Evolutionary conservation across 805 yeast species (phyloP).

Genomic region (Kodamaea laetipori): DNA sequence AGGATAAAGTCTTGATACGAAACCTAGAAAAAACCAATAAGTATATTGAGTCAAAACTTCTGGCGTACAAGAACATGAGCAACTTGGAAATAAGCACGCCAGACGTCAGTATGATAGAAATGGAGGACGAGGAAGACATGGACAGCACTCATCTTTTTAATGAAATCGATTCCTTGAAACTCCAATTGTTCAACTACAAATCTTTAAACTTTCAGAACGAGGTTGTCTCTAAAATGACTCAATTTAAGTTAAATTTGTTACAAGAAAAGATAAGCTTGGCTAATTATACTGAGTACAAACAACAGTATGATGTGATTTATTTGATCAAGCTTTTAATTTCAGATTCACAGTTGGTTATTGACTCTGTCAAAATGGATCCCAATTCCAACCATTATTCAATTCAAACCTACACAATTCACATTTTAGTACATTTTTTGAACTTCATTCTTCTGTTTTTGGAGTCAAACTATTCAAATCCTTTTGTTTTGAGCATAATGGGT

Average conservation of each 20-base stretch:
- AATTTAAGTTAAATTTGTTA: constrained; percentile 13
- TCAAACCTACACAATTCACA: neutral
- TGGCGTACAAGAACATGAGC: constrained; percentile 19
- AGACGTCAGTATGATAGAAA: constrained; percentile 5
- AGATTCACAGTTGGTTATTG: constrained; percentile 3
- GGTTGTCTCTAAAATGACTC: constrained; percentile 16
- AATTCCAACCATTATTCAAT: neutral
- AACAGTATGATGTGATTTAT: constrained; percentile 6
- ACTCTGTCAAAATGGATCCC: constrained; percentile 2
- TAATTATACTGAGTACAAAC: constrained; percentile 2
- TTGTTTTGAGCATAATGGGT: neutral
- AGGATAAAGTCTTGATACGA: constrained; percentile 19
- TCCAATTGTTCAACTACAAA: constrained; percentile 19
- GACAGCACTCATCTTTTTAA: constrained; percentile 1
- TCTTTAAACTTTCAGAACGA: constrained; percentile 14
- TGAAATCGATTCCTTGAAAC: constrained; percentile 19
- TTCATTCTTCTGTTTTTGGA: constrained; percentile 5
- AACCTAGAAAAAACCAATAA: constrained; percentile 24
- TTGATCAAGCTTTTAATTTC: neutral
- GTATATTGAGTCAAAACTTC: constrained; percentile 22
- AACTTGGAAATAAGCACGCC: constrained; percentile 9
- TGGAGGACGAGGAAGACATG: constrained; percentile 9
- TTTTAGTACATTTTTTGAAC: constrained; percentile 4
- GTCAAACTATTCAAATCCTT: neutral
- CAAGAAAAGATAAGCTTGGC: constrained; percentile 9